Evolutionary conservation across 2,329 filamentous ascomycete genomes (phyloP).

Genomic region (Paecilomyces niveus): DNA sequence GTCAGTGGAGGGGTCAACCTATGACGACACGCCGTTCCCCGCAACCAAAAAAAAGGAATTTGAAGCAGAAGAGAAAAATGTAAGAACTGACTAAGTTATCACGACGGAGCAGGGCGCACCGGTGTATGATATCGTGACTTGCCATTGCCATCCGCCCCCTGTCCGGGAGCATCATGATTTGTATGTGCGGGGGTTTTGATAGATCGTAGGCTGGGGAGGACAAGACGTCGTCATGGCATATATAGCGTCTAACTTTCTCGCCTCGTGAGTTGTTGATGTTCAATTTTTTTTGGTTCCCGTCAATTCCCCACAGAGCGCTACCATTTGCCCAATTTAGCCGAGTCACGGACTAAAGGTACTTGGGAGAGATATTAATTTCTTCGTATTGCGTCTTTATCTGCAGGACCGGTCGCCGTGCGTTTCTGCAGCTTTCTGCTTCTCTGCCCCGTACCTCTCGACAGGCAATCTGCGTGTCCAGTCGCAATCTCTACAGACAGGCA

Average conservation of each 20-base stretch:
- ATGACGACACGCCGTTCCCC: neutral
- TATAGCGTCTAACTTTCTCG: neutral
- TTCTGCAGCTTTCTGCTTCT: constrained; percentile 11
- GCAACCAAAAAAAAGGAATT: no score
- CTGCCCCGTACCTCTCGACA: constrained; percentile 3
- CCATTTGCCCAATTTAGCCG: neutral
- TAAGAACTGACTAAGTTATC: neutral
- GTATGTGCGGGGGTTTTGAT: neutral
- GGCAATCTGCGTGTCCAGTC: neutral
- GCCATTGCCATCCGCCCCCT: neutral
- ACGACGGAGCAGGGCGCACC: neutral
- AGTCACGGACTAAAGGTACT: neutral
- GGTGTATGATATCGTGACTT: neutral
- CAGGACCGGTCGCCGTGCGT: constrained; percentile 1
- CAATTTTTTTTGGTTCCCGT: neutral
- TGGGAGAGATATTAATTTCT: neutral
- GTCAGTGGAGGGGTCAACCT: neutral
- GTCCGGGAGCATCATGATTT: neutral
- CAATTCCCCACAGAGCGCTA: neutral
- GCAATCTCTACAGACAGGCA: neutral
- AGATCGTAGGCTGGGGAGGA: neutral
- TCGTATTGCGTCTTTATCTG: neutral
- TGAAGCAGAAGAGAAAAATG: neutral
- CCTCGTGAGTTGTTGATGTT: neutral
- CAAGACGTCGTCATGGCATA: neutral